Base-by-base conservation (phyloP, 2,329 filamentous ascomycete genomes). In the Cytospora chrysosperma region DNA sequence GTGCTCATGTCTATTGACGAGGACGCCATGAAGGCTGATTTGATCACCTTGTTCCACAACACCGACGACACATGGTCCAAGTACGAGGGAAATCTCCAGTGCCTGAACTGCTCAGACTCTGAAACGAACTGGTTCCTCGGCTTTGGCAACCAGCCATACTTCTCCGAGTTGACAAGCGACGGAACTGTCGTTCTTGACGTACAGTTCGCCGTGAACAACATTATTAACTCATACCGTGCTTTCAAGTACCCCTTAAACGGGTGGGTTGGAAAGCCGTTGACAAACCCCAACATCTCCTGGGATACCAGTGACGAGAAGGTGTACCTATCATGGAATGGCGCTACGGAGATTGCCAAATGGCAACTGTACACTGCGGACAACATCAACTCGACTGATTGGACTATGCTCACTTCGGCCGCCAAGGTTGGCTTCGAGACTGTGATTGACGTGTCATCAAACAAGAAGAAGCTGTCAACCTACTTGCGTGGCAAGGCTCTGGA, bases 361-460 rank as follows among this genome's bases (percentile, higher is more conserved):
- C 2, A 51, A 19, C 27, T 59, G 30, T 50, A 59, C 47, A 59
- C 47, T 28, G 13, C 24, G 28, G 34, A 52, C 21, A 37, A 17
- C n/a, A 17, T n/a, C 13, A 51, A 59, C 32, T 21, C 50, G 21
- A 40, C 32, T 2, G 28, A 27, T 2, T 37, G 34, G 34, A 37
- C 34, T 17, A 17, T 37, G 34, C 37, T 40, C 19, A 8, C 17
- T 19, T 40, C 37, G 24, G 57, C 32, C 8, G 12, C 19, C 30
- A 59, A 43, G 32, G 13, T 40, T 28, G 57, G 57, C 47, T 53
- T 59, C 17, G 64, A 53, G 59, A 61, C 65, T 27, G 65, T 65
- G 26, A 68, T 61, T 28, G 59, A 63, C 28, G 62, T 65, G 52
- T 64, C 65, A 19, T 40, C 37, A 8, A 7, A 19, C 37, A n/a